Percentiles rank a stretch among this genome's conserved stretches.
Conservation (phyloP, 169 alveolate genomes). For the Perkinsus olseni region DNA sequence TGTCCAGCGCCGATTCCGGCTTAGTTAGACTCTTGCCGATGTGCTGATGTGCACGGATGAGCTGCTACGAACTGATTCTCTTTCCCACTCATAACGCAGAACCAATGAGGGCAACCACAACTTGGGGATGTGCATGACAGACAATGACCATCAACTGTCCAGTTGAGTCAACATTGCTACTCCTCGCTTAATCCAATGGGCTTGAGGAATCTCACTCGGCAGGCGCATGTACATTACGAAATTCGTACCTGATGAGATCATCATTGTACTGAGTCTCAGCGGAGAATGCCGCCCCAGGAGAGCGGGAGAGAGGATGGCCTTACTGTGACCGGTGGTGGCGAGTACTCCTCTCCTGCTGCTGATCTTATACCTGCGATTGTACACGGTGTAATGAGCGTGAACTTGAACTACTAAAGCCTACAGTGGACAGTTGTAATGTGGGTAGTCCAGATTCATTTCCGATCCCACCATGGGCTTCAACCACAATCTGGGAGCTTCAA, state of each 20-base stretch:
- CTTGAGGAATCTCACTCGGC: constrained; percentile 53
- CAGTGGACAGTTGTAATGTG: neutral
- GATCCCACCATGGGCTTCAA: neutral
- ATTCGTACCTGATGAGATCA: constrained; percentile 39
- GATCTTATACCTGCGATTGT: constrained; percentile 46
- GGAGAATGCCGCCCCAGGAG: too few relatives aligned
- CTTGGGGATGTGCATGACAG: too few relatives aligned
- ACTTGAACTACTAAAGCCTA: neutral
- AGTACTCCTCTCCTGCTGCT: constrained; percentile 71
- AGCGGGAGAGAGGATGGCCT: too few relatives aligned
- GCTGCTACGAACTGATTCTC: too few relatives aligned
- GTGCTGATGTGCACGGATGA: too few relatives aligned
- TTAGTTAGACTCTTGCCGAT: too few relatives aligned
- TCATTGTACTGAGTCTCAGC: neutral
- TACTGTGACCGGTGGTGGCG: constrained; percentile 79
- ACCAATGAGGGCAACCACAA: too few relatives aligned
- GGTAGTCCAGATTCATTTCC: neutral
- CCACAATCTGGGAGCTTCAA: neutral
- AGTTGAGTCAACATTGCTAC: constrained; percentile 81
- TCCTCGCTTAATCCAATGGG: constrained; percentile 84
- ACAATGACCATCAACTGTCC: constrained; percentile 35
- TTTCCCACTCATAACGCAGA: too few relatives aligned
- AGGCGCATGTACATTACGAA: constrained; percentile 51
- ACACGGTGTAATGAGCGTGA: neutral
- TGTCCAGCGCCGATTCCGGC: too few relatives aligned